A percentile compares a stretch with the other conserved stretches of the same genome.
These are phyloP conservation scores for Colletotrichum echinochloae DNA, from an alignment of 2,329 filamentous ascomycete species.

Conservation along the genomic window DNA sequence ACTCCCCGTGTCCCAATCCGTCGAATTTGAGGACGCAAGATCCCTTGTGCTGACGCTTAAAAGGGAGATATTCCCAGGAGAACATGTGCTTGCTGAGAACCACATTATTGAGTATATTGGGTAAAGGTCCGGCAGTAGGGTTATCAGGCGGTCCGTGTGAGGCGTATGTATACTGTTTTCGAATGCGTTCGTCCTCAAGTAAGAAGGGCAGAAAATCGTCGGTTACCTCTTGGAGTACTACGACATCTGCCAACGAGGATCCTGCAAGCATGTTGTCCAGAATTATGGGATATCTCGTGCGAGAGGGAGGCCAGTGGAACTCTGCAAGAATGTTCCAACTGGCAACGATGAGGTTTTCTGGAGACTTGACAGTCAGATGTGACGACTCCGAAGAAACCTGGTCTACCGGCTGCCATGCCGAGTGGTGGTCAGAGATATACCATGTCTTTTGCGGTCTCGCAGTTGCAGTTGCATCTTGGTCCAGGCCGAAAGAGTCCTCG, in stretches of 20 bases:
- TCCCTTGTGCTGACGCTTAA: constrained; percentile 68
- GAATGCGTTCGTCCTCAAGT: constrained; percentile 59
- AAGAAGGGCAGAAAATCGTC: constrained; percentile 71
- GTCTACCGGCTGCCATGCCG: constrained; percentile 9
- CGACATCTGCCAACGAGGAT: constrained; percentile 58
- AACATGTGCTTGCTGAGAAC: constrained; percentile 69
- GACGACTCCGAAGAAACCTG: too few species aligned
- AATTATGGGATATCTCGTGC: constrained; percentile 56
- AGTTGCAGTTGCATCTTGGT: not conserved
- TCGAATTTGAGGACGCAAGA: constrained; percentile 45
- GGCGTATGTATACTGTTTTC: constrained; percentile 63
- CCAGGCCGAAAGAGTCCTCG: not conserved
- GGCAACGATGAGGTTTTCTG: constrained; percentile 53
- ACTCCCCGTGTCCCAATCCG: constrained; percentile 46
- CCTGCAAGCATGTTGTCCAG: constrained; percentile 57
- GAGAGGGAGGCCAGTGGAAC: constrained; percentile 59
- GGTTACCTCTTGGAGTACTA: constrained; percentile 73
- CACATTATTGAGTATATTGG: constrained; percentile 71
- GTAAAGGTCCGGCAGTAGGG: constrained; percentile 64
- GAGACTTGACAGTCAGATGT: not conserved
- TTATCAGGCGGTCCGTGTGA: constrained; percentile 69
- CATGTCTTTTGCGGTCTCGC: constrained; percentile 16
- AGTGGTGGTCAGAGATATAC: constrained; percentile 18
- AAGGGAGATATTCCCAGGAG: constrained; percentile 65
- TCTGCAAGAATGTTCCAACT: constrained; percentile 68